Percentiles rank a stretch among this genome's conserved stretches.
Evolutionary conservation across 345 rosid genomes (phyloP).

Genomic region (Ailanthus altissimus): DNA sequence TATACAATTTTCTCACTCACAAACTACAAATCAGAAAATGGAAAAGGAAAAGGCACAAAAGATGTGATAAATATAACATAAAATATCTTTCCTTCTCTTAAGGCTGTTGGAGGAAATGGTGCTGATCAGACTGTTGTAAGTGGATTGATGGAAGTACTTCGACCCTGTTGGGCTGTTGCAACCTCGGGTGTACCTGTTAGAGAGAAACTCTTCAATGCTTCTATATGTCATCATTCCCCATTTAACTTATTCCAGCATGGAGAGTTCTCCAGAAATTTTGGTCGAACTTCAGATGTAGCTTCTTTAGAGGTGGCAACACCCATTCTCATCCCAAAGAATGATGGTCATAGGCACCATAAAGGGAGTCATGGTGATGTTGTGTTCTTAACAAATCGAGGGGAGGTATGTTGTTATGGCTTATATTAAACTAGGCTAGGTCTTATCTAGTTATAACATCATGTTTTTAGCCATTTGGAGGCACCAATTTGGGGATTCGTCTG

Average conservation of each 20-base stretch:
- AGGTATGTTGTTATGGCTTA: constrained; percentile 51
- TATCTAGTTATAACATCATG: neutral
- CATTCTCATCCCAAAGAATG: constrained; percentile 80
- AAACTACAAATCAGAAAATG: too few relatives aligned
- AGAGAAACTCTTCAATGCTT: constrained; percentile 94
- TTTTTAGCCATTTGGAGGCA: neutral
- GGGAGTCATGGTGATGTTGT: constrained; percentile 91
- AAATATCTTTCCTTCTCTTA: constrained; percentile 28
- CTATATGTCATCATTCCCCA: constrained; percentile 83
- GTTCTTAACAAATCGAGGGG: constrained; percentile 95
- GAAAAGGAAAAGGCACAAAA: neutral
- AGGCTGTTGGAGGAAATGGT: constrained; percentile 97
- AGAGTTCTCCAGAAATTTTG: constrained; percentile 68
- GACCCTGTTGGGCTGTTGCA: constrained; percentile 95
- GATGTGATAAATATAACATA: neutral
- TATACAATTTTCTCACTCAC: neutral
- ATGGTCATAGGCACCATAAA: constrained; percentile 77
- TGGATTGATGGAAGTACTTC: constrained; percentile 80
- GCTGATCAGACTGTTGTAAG: constrained; percentile 78
- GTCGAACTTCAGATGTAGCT: constrained; percentile 56
- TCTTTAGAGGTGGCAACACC: constrained; percentile 94
- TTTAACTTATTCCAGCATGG: constrained; percentile 84
- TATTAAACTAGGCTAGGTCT: neutral
- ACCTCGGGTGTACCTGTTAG: constrained; percentile 96
- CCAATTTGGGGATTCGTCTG: neutral